phyloP scores from a whole-genome alignment of 2,329 filamentous ascomycete genomes.

The Nemania sp. region DNA sequence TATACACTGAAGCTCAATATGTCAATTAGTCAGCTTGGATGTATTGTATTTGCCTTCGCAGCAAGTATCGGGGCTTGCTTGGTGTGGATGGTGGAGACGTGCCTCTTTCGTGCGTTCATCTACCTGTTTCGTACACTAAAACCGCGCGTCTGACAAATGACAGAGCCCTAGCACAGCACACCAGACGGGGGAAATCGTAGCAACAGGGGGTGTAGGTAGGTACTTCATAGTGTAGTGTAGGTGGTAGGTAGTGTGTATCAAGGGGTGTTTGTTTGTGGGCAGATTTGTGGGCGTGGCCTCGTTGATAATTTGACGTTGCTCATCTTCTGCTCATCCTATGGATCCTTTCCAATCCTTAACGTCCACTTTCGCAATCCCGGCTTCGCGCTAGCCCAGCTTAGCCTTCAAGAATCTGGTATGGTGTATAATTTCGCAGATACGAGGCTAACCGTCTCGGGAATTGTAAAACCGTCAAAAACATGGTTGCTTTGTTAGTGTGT shows the following conservation, averaged over 20 bases:
- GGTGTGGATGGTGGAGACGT: conserved; percentile 16
- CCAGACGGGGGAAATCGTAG: conserved; percentile 15
- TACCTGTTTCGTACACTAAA: neutral
- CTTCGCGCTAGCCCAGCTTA: neutral
- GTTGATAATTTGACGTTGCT: conserved; percentile 17
- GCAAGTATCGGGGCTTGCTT: too few relatives aligned
- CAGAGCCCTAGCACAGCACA: conserved; percentile 33
- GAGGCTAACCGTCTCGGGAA: too few relatives aligned
- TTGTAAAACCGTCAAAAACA: neutral
- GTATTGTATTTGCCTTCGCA: too few relatives aligned
- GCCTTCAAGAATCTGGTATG: neutral
- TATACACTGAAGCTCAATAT: too few relatives aligned
- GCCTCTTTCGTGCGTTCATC: conserved; percentile 12
- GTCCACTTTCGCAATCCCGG: neutral
- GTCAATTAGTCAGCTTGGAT: too few relatives aligned
- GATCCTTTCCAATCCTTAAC: conserved; percentile 15
- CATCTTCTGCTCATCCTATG: conserved; percentile 1
- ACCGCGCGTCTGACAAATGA: conserved; percentile 36
- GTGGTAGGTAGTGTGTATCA: too few relatives aligned
- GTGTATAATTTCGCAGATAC: too few relatives aligned
- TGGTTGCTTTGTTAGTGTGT: too few relatives aligned
- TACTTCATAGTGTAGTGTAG: too few relatives aligned
- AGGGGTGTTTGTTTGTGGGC: too few relatives aligned
- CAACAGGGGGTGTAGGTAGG: conserved; percentile 1
- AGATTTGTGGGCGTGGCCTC: neutral